phyloP scores from a whole-genome alignment of 164 flowering plant species.

The Stephania cephalantha region DNA sequence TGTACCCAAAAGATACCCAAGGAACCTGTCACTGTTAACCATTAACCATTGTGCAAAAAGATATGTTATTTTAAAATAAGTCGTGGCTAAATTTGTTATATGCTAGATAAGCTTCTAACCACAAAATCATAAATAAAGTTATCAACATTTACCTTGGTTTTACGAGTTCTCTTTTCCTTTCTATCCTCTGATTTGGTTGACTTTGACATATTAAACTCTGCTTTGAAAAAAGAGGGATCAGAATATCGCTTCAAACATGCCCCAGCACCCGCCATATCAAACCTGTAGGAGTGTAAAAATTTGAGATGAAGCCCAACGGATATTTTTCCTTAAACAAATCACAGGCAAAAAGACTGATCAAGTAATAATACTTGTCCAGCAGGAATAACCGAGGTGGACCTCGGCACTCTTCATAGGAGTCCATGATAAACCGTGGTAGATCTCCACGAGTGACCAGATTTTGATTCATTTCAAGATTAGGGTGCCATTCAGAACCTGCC shows the following conservation, averaged over 20 bases:
- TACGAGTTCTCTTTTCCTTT: slow-evolving; percentile 67
- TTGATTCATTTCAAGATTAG: slow-evolving; percentile 54
- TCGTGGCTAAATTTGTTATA: background rate
- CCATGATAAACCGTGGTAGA: slow-evolving; percentile 94
- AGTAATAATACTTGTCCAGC: slow-evolving; percentile 80
- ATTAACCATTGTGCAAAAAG: background rate
- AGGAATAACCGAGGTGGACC: slow-evolving; percentile 92
- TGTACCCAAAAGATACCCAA: too few species aligned
- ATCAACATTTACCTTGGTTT: slow-evolving; percentile 52
- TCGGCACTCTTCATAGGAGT: slow-evolving; percentile 93
- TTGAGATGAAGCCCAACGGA: background rate
- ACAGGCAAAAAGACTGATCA: slow-evolving; percentile 5
- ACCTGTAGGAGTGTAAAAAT: slow-evolving; percentile 34
- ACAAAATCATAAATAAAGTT: background rate
- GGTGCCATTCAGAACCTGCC: slow-evolving; percentile 93
- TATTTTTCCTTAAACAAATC: background rate
- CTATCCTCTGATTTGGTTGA: slow-evolving; percentile 29
- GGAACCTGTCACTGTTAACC: too few species aligned
- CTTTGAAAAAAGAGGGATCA: slow-evolving; percentile 88
- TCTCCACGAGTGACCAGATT: slow-evolving; percentile 67
- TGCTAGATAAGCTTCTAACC: background rate
- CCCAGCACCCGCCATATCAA: slow-evolving; percentile 98
- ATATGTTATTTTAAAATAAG: too few species aligned
- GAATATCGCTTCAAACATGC: slow-evolving; percentile 93
- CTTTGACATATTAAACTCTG: slow-evolving; percentile 36